Evolutionary conservation across 2,329 filamentous ascomycete species (phyloP), one percentile per base, ranked within the genome.

Genomic region (Gnomoniopsis smithogilvyi): DNA sequence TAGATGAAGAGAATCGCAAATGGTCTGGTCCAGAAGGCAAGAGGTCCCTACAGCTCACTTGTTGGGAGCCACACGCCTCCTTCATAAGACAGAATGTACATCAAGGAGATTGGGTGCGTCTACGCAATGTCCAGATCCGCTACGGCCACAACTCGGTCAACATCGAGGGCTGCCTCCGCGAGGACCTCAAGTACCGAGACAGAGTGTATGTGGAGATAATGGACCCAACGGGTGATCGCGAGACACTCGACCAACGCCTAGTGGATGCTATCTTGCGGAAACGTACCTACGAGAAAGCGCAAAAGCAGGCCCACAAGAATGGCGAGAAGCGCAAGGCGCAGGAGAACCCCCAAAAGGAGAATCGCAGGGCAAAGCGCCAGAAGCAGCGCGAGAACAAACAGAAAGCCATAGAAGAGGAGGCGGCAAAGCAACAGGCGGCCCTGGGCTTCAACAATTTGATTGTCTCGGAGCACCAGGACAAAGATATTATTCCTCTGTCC

Each of bases 21-120:
- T 96, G 90, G 90, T 75, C 77, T 2, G 92, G 92, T 0, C 93
- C 93, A 0, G 88, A 77, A 64, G 93, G 92, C 2, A 86, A 87
- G 67, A 77, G 83, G 67, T 88, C 86, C 1, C 77, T 97, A 54
- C 86, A 88, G 65, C 74, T 97, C 24, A 89, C 85, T 30, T 79
- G 90, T 30, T 96, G 80, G 70, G 85, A 88, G 15, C 83, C 83
- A 0, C 89, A 96, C 70, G 84, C 86, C 1, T 66, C 69, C 1
- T 84, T 76, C 63, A 80, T 88, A n/a, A 79, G 78, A 17, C 67
- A 79, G 0, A 70, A 83, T 7, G 74, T 95, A 26, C 74, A 78
- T 2, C 70, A 75, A n/a, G 83, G 84, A 3, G 76, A 85, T 24
- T 87, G 88, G 78, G 74, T 96, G 2, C 74, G 74, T 3, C 72